phyloP scores from a whole-genome alignment of 805 yeast genomes.

The Candida verbasci region DNA sequence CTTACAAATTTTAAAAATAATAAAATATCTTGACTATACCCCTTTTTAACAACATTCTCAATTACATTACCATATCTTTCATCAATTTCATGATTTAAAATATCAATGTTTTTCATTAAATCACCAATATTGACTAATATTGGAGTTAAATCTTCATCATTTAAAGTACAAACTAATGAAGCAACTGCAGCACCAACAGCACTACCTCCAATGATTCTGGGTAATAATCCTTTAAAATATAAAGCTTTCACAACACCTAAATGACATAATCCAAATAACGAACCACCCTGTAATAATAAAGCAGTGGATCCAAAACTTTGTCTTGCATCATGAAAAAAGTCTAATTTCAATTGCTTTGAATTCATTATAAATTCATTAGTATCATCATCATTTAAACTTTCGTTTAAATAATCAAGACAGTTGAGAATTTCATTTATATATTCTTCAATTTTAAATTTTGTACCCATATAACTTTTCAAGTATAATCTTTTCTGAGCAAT shows the following conservation, averaged over 20 bases:
- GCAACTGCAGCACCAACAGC: slow-evolving; percentile 95
- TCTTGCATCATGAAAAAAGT: slow-evolving; percentile 79
- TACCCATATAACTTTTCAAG: slow-evolving; percentile 80
- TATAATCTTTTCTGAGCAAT: slow-evolving; percentile 75
- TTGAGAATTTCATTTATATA: slow-evolving; percentile 72
- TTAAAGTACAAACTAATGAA: slow-evolving; percentile 70
- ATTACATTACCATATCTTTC: slow-evolving; percentile 64
- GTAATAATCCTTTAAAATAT: slow-evolving; percentile 69
- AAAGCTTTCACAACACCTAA: slow-evolving; percentile 87
- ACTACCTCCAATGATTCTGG: slow-evolving; percentile 83
- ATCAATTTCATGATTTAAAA: slow-evolving; percentile 50
- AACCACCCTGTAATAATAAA: slow-evolving; percentile 88
- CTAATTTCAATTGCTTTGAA: slow-evolving; percentile 56
- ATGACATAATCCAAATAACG: slow-evolving; percentile 90
- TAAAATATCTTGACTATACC: slow-evolving; percentile 82
- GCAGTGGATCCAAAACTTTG: slow-evolving; percentile 91
- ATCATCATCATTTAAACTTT: slow-evolving; percentile 27
- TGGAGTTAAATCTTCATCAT: slow-evolving; percentile 59
- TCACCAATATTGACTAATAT: slow-evolving; percentile 35
- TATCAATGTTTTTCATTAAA: slow-evolving; percentile 40
- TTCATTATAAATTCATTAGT: slow-evolving; percentile 36
- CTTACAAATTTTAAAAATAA: slow-evolving; percentile 75
- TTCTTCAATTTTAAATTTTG: slow-evolving; percentile 83
- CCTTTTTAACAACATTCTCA: slow-evolving; percentile 71
- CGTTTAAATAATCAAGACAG: slow-evolving; percentile 59